Conservation (phyloP, 1,139 yeast genomes). For the Diutina siamensis region DNA sequence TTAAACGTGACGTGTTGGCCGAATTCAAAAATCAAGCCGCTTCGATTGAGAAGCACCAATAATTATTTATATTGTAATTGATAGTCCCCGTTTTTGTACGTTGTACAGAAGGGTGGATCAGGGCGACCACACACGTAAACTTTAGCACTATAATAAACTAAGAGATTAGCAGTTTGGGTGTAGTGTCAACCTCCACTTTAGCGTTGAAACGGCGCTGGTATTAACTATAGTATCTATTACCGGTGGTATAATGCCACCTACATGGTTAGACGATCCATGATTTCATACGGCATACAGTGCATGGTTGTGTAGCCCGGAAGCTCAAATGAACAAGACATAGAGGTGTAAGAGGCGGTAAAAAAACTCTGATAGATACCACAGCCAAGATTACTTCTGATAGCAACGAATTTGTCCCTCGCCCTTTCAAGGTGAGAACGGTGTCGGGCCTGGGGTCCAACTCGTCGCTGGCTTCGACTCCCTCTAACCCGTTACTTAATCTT, state of each 20-base stretch:
- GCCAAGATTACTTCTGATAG: background rate
- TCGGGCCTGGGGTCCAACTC: background rate
- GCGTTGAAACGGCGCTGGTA: no score
- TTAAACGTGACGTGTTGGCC: conserved; percentile 52
- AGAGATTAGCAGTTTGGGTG: no score
- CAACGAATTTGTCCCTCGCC: conserved; percentile 4
- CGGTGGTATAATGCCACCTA: no score
- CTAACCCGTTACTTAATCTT: background rate
- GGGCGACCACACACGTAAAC: no score
- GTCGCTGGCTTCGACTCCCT: background rate
- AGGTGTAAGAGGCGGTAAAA: background rate
- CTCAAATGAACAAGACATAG: background rate
- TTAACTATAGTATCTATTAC: no score
- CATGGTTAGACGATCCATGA: no score
- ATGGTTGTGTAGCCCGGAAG: background rate
- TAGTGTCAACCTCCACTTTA: no score
- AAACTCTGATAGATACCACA: background rate
- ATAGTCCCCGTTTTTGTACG: no score
- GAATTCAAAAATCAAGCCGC: conserved; percentile 22
- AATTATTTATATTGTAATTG: no score
- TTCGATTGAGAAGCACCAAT: background rate
- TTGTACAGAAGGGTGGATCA: no score
- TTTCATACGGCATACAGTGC: background rate
- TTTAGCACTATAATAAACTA: no score
- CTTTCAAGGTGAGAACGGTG: conserved; percentile 4